Base-by-base conservation (phyloP, 2,329 filamentous ascomycete genomes). In the Pseudopyricularia cyperi region DNA sequence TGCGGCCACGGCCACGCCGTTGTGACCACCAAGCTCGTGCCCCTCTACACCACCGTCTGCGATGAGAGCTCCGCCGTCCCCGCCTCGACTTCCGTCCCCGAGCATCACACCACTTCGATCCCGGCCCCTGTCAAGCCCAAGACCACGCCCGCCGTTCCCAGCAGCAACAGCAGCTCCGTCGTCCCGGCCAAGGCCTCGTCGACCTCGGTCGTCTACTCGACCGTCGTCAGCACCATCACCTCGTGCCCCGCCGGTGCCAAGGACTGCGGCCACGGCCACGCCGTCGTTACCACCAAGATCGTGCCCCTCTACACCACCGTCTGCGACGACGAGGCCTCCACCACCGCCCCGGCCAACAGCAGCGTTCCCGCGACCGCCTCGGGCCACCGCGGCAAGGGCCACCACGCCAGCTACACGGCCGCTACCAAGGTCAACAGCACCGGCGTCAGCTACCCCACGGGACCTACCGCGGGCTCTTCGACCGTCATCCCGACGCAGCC, bases 11-110 rank as follows among this genome's bases (percentile, higher is more conserved):
- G 60, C 15, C 55, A 56, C 15, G 22, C 37, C 37, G 17, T 42
- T n/a, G 58, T 65, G 34, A 61, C 61, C 4, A 65, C 61, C 26
- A 56, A 62, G 19, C 58, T 55, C n/a, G 59, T 65, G 44, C 53
- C 57, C 44, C 50, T 63, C 48, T 63, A 61, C 28, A 66, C 63
- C 4, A 66, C 65, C 14, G 57, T 65, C 44, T 64, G 57, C 57
- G 64, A 30, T 11, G 22, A 14, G n/a, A 22, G 37, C 17, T 14
- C 17, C 37, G 4, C 22, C 37, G 12, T 11, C 17, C 37, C 35
- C n/a, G 17, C 22, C 17, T 11, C 37, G 8, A 19, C 32, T 33
- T 33, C 32, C 12, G 32, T 12, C 32, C 32, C 32, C 12, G 32
- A 33, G 32, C 15, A 4, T n/a, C 37, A 2, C 37, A 42, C 17